Percentiles rank a stretch among this genome's conserved stretches.
Evolutionary conservation across 805 yeast genomes (phyloP).

Genomic region (Jamesozyma piceae): DNA sequence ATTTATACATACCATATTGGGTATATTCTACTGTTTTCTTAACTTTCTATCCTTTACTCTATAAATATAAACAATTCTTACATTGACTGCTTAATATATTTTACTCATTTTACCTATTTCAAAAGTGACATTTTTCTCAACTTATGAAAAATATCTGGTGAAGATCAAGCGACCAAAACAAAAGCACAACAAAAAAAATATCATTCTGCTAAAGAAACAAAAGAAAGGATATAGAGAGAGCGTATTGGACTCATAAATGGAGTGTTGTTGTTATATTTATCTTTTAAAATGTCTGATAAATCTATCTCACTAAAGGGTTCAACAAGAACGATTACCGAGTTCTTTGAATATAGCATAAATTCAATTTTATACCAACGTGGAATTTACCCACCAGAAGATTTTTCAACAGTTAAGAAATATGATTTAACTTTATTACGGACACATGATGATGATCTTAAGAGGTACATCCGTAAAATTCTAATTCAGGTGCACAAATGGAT

Average conservation of each 20-base stretch:
- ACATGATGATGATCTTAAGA: conserved; percentile 64
- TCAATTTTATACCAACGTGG: conserved; percentile 82
- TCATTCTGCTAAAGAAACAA: no score
- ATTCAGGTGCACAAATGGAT: conserved; percentile 69
- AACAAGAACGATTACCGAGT: conserved; percentile 69
- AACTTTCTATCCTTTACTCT: no score
- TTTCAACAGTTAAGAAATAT: conserved; percentile 66
- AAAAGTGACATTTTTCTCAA: no score
- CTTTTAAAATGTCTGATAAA: background rate
- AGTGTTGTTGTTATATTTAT: background rate
- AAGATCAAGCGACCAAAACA: background rate
- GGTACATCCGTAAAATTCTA: conserved; percentile 59
- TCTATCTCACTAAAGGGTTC: conserved; percentile 59
- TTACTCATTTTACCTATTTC: background rate
- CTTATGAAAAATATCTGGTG: background rate
- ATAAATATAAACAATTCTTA: no score
- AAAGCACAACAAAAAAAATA: no score
- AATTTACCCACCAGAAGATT: conserved; percentile 81
- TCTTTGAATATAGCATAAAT: conserved; percentile 72
- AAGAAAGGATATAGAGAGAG: conserved; percentile 5
- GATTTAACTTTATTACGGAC: conserved; percentile 67
- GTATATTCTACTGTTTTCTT: no score
- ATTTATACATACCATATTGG: background rate
- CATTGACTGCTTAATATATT: background rate
- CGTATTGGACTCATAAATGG: conserved; percentile 3